Evolutionary conservation across 345 rosid species (phyloP), one percentile per base, ranked within the genome.

Genomic region (Linum usitatissimum): DNA sequence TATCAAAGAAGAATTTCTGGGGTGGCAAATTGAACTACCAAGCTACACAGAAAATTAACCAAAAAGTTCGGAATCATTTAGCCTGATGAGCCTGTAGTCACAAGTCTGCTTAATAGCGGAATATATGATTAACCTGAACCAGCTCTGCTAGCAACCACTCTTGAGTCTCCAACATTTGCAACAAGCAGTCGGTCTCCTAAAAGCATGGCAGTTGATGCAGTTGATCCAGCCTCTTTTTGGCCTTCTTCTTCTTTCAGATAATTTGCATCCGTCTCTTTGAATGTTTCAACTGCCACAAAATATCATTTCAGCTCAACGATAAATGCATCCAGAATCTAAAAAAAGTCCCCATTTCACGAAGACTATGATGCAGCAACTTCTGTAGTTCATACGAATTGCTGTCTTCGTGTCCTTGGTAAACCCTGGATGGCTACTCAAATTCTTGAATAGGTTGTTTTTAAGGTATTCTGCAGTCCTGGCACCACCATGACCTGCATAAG

Each of bases 111-210:
- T 10, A 18, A 30, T 45, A 23, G 5, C 9, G 7, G 30, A 21
- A 51, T 55, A 21, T 59, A 54, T 55, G 19, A 48, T 53, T 53
- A 68, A 81, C 88, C 88, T 75, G 72, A 64, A 57, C 86, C 86
- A 74, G 71, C 81, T 67, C 68, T 76, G 45, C 69, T 71, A 40
- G 79, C 78, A 62, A 84, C 84, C 13, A 77, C 85, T 71, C 88
- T 78, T 28, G 88, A 84, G 76, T 81, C 88, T 21, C 88, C 88
- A 67, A 84, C 88, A 72, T 84, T 84, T 19, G 86, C 88, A 74
- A 79, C 86, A 65, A 81, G 71, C 18, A 81, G 65, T 51, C 78
- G 72, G 42, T 74, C 75, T 55, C 86, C 82, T 38, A 81, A 62
- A 6, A 84, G 76, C 12, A 81, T 67, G 53, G 77, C 85, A 66